These are phyloP conservation scores for Tolypocladium amazonense DNA, from an alignment of 2,329 filamentous ascomycete genomes.

Conservation along the genomic window DNA sequence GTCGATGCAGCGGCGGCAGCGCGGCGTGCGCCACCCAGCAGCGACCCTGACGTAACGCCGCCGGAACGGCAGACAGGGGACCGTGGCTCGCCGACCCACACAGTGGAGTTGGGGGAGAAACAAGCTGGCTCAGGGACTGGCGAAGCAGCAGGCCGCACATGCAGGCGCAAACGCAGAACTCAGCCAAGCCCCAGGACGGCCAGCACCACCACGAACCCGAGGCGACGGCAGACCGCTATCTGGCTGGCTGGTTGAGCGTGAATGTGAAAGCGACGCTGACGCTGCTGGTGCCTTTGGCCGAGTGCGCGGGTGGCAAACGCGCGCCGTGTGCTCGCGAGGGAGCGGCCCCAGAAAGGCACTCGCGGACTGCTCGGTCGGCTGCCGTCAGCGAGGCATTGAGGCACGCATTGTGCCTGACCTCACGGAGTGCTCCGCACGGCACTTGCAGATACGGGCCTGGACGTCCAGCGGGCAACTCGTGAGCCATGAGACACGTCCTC, in stretches of 20 bases:
- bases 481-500: background rate
- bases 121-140: background rate
- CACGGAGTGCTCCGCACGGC: background rate
- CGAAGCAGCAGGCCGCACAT: background rate
- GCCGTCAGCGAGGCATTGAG: background rate
- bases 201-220: background rate
- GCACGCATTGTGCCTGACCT: background rate
- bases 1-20: background rate
- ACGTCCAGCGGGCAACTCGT: background rate
- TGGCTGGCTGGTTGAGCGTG: background rate
- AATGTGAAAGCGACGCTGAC: background rate
- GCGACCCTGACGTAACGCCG: slow-evolving; percentile 6
- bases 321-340: no score
- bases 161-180: slow-evolving; percentile 4
- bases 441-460: background rate
- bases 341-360: background rate
- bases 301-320: background rate
- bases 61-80: background rate
- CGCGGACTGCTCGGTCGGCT: no score
- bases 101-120: background rate
- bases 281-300: background rate
- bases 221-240: background rate
- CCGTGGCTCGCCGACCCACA: background rate
- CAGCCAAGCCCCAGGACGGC: background rate
- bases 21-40: background rate